Conservation (phyloP, 495 filamentous ascomycete species). For the Penicillium silybi region DNA sequence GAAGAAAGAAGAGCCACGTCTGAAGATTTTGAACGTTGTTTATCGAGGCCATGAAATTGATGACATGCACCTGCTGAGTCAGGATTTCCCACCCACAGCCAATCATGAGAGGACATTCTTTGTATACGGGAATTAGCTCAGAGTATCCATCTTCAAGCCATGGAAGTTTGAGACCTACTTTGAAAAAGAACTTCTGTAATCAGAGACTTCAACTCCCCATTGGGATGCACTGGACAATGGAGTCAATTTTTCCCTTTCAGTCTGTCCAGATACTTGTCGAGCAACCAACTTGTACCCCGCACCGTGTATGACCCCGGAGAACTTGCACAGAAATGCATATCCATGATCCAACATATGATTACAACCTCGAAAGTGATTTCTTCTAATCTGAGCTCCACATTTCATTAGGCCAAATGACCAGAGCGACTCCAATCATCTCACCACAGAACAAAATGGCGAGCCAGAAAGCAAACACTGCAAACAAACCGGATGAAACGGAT, state of each 20-base stretch:
- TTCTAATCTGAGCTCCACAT: background rate
- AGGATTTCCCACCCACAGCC: background rate
- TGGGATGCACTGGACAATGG: background rate
- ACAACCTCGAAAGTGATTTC: background rate
- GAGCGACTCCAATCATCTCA: background rate
- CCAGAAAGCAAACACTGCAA: constrained; percentile 20
- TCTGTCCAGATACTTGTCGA: background rate
- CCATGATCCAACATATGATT: background rate
- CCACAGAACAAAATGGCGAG: background rate
- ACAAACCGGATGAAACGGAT: constrained; percentile 7
- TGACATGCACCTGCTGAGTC: background rate
- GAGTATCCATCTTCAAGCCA: background rate
- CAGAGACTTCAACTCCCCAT: background rate
- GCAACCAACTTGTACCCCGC: background rate
- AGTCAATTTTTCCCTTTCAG: background rate
- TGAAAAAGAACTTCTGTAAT: background rate
- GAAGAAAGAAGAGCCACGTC: background rate
- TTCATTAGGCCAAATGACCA: background rate
- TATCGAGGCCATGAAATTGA: background rate
- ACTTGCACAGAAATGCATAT: background rate
- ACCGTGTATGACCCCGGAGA: background rate
- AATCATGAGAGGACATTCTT: background rate
- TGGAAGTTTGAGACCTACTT: background rate
- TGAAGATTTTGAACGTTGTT: too few relatives aligned
- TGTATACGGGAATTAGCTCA: background rate